phyloP scores from a whole-genome alignment of 306 rosid genomes.

The Adenanthera pavonina region DNA sequence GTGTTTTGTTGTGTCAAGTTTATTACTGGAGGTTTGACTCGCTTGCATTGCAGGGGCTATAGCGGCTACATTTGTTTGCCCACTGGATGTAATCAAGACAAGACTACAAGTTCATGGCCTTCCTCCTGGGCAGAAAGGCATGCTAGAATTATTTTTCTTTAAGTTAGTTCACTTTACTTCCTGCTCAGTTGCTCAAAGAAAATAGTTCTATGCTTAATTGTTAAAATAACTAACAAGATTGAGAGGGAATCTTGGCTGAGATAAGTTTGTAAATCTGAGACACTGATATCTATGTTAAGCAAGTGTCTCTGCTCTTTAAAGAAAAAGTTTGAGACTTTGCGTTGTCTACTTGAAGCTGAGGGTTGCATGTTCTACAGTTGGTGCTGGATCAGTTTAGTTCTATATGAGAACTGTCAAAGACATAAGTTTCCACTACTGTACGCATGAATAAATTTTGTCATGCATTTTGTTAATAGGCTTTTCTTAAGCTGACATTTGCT shows the following conservation, averaged over 20 bases:
- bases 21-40: conserved; percentile 13
- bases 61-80: conserved; percentile 95
- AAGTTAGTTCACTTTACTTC: not conserved
- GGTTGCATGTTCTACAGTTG: conserved; percentile 6
- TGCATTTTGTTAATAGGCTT: conserved; percentile 6
- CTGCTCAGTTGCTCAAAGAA: conserved; percentile 10
- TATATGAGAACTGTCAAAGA: conserved; percentile 25
- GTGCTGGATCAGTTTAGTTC: conserved; percentile 13
- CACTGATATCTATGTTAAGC: not conserved
- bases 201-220: conserved; percentile 17
- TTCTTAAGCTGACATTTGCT: conserved; percentile 29
- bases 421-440: not conserved
- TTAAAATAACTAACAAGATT: conserved; percentile 26
- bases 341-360: conserved; percentile 18
- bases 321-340: conserved; percentile 19
- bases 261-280: not conserved
- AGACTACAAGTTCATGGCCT: conserved; percentile 95
- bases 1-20: not conserved
- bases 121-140: conserved; percentile 82
- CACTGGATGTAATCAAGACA: conserved; percentile 97
- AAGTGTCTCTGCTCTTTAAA: conserved; percentile 25
- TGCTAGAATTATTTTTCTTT: not conserved
- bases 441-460: conserved; percentile 1
- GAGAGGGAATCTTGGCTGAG: conserved; percentile 5
- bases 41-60: conserved; percentile 69